Base-by-base conservation (phyloP, 2,329 filamentous ascomycete species). In the Aureobasidium sp. region DNA sequence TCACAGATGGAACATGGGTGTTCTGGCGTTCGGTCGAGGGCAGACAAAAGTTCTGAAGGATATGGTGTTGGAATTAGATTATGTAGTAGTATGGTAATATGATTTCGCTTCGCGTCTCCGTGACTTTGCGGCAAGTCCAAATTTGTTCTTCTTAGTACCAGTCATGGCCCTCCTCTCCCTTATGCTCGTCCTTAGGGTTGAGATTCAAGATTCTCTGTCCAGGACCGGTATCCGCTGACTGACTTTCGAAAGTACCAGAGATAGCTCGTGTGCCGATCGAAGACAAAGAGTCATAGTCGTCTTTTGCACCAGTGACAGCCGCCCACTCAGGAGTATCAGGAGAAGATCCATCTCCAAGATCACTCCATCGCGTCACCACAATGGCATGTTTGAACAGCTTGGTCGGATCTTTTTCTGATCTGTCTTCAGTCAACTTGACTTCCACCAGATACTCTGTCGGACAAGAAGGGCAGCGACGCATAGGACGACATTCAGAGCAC, bases 371-470 rank as follows among this genome's bases (percentile, higher is more conserved):
- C 8, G 83, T 86, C 5, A 85, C 80, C 5, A 84, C 77, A 60
- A 87, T 78, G 1, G 81, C 79, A 62, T 86, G 82, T 66, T 81
- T 84, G 71, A 87, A 87, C 3, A 74, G 71, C 12, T 74, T 67
- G 40, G 72, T 64, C 7, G 75, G 69, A 66, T 81, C 75, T 31
- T 68, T 67, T 22, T 33, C 70, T 9, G 57, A 17, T 50, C 73
- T 77, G 64, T 86, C 83, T 70, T 87, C 84, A 1, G 79, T 75
- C 63, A 86, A 73, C 64, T 82, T 83, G 7, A 86, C 69, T 68
- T 86, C 83, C 52, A 85, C 76, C 12, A 86, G 72, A 64, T 86
- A 86, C 67, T 87, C 84, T 0, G 82, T 82, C 1, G 84, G 82
- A 69, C 84, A 87, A 59, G 82, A 78, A 0, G 83, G 82, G 70